Base-by-base conservation (phyloP, 495 filamentous ascomycete species). In the Pyrenopolyporus hunteri region DNA sequence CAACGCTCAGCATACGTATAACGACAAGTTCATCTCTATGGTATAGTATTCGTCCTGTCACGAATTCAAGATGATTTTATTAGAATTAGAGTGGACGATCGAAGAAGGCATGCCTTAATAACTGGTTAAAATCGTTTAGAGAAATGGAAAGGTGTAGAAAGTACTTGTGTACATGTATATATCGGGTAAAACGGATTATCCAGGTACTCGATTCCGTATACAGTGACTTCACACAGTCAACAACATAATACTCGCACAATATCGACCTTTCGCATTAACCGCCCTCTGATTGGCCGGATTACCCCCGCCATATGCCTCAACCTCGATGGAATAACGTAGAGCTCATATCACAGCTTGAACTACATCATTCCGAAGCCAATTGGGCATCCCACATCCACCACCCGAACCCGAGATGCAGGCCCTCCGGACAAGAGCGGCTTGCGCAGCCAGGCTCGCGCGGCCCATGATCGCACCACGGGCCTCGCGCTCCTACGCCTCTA, bases 401-500 rank as follows among this genome's bases (percentile, higher is more conserved):
- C 59, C 47, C 46, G 36, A 43, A 28, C n/a, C 43, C 63, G 68
- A 58, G 53, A 81, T 81, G 79, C 73, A 73, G 60, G 75, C 79
- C 55, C 64, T 79, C 49, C 74, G 79, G 68, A 76, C 75, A 26
- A 72, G 73, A 57, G 73, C 66, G 33, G 70, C 59, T 22, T 68
- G 67, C 69, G 58, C 70, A 36, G 77, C 71, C 55, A 72, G 76
- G 37, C 72, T 67, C 45, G 54, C 68, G 26, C 71, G 72, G 31
- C 71, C 72, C 9, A 61, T 65, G 0, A 57, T 32, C 13, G 13
- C 23, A 45, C 57, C 62, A 17, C 72, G 69, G 46, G 65, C 51
- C 45, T 69, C 70, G 46, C 74, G 79, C 58, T 71, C 74, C 14
- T 81, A 81, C 59, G 76, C 74, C 35, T 79, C 78, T 61, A 70